Evolutionary conservation across 352 stramenopile genomes (phyloP).

Genomic region (Peronospora destructor): DNA sequence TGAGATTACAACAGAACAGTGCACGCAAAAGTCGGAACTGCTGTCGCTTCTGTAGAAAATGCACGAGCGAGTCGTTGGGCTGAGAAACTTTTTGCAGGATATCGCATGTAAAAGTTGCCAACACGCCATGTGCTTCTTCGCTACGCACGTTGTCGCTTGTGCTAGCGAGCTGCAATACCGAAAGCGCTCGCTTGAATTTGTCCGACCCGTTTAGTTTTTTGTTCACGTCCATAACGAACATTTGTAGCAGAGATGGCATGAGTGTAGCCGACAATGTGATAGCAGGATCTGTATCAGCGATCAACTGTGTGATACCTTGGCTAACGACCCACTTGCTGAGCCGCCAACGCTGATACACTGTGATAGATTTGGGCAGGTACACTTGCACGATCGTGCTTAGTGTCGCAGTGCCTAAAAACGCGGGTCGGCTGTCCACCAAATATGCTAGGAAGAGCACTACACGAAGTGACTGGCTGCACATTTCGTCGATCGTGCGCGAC

Average conservation of each 20-base stretch:
- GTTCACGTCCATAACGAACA: slow-evolving; percentile 59
- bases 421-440: slow-evolving; percentile 47
- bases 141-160: slow-evolving; percentile 37
- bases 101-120: slow-evolving; percentile 49
- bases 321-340: slow-evolving; percentile 55
- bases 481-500: slow-evolving; percentile 50
- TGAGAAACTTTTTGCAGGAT: slow-evolving; percentile 51
- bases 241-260: slow-evolving; percentile 51
- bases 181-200: slow-evolving; percentile 48
- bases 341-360: slow-evolving; percentile 64
- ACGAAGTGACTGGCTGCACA: slow-evolving; percentile 54
- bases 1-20: slow-evolving; percentile 60
- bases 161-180: slow-evolving; percentile 32
- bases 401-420: slow-evolving; percentile 39
- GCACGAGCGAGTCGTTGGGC: slow-evolving; percentile 46
- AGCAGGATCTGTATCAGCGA: slow-evolving; percentile 37
- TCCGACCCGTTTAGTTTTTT: slow-evolving; percentile 37
- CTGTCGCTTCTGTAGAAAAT: slow-evolving; percentile 59
- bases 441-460: slow-evolving; percentile 62
- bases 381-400: slow-evolving; percentile 39
- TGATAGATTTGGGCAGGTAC: slow-evolving; percentile 54
- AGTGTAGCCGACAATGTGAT: slow-evolving; percentile 41
- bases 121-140: slow-evolving; percentile 47
- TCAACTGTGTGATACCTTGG: slow-evolving; percentile 45
- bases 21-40: slow-evolving; percentile 59